Percentiles rank a stretch among this genome's conserved stretches.
phyloP scores from a whole-genome alignment of 2,329 filamentous ascomycete species.

The Massarina eburnea region DNA sequence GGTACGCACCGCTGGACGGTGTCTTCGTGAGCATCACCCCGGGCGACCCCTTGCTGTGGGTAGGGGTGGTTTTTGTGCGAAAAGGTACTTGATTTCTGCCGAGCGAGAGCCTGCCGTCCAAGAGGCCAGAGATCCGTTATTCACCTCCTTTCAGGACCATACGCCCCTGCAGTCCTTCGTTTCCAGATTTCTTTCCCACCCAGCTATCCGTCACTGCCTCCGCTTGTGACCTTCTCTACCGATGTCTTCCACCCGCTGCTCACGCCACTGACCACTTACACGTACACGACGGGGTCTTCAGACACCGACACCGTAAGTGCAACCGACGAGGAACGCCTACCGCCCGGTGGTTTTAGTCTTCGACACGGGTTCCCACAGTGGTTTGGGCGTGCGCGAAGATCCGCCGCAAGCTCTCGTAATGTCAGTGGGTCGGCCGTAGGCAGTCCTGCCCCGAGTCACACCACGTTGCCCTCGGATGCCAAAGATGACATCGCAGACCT shows the following conservation, averaged over 20 bases:
- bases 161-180: slow-evolving; percentile 80
- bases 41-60: slow-evolving; percentile 80
- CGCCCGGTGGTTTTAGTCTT: slow-evolving; percentile 87
- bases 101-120: background rate
- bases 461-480: slow-evolving; percentile 16
- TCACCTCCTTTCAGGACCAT: slow-evolving; percentile 68
- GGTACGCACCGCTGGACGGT: slow-evolving; percentile 79
- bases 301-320: slow-evolving; percentile 80
- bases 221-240: slow-evolving; percentile 82
- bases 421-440: slow-evolving; percentile 32
- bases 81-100: slow-evolving; percentile 62
- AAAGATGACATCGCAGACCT: slow-evolving; percentile 13
- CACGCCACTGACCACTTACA: slow-evolving; percentile 91
- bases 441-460: slow-evolving; percentile 21
- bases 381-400: slow-evolving; percentile 61
- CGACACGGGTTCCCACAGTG: slow-evolving; percentile 88
- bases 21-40: slow-evolving; percentile 84
- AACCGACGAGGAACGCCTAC: slow-evolving; percentile 77
- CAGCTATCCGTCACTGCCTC: slow-evolving; percentile 76
- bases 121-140: slow-evolving; percentile 12
- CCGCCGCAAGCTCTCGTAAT: slow-evolving; percentile 33
- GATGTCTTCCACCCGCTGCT: slow-evolving; percentile 96
- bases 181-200: slow-evolving; percentile 88
- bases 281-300: slow-evolving; percentile 75
- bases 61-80: slow-evolving; percentile 86